Base-by-base conservation (phyloP, 768 basidiomycete species). In the Sporobolomyces phaffii region DNA sequence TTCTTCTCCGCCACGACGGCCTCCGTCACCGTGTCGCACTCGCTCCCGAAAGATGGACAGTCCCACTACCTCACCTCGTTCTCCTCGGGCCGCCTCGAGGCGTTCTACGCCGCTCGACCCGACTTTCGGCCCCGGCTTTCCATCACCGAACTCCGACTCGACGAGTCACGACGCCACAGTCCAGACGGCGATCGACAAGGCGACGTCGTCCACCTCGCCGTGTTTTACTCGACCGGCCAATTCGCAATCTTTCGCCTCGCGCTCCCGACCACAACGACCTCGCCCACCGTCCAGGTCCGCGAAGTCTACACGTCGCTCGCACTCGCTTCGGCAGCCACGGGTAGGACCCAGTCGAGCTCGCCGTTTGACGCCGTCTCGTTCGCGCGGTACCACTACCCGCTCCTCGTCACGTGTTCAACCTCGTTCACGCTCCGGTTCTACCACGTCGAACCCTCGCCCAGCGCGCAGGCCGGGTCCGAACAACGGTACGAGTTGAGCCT, bases 191-290 rank as follows among this genome's bases (percentile, higher is more conserved):
- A 3, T 22, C 9, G 0, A 4, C 31, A 38, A 38, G 38, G 38
- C 9, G 38, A 17, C 17, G 38, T 38, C 38, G 38, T 56, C 40
- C 56, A 38, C 18, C 17, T 63, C 38, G 56, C 62, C 45, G 38
- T 64, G 24, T 66, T 63, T 41, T 70, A 56, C 58, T 63, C 64
- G 33, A 72, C 64, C 5, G 60, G 72, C 18, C 65, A 70, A 22
- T 69, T 67, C 60, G 22, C 72, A 24, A 52, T 70, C 57, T 70
- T 73, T 38, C 38, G 10, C 17, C 38, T 9, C 38, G 17, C 38
- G 44, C 60, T 34, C 24, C n/a, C n/a, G 62, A 31, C 18, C 18
- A 5, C 3, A 51, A 60, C 31, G 34, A 60, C 47, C 45, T 49
- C 41, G 2, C 26, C 17, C 40, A 48, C 29, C 18, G 48, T 67